Conservation (phyloP, 768 basidiomycete genomes). For the Amanita phalloides region DNA sequence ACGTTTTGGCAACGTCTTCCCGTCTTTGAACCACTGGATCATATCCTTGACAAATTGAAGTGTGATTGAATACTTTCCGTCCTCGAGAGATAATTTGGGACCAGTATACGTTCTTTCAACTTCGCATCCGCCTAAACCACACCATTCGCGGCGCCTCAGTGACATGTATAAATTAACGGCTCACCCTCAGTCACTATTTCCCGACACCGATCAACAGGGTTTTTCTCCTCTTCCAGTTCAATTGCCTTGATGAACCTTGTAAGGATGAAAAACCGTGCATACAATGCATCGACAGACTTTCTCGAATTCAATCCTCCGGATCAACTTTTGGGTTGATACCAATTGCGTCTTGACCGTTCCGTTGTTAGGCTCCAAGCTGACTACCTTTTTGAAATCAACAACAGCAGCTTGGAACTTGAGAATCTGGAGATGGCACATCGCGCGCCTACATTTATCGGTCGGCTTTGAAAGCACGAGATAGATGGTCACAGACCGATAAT, state of each 20-base stretch:
- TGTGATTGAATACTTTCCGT: constrained; percentile 66
- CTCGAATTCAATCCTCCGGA: constrained; percentile 85
- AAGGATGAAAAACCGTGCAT: neutral
- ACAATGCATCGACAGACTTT: constrained; percentile 40
- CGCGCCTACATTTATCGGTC: constrained; percentile 43
- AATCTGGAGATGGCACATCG: constrained; percentile 83
- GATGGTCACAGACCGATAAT: constrained; percentile 50
- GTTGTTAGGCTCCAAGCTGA: constrained; percentile 81
- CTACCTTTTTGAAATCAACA: constrained; percentile 76
- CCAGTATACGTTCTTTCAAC: constrained; percentile 67
- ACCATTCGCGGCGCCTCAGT: neutral
- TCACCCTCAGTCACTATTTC: constrained; percentile 74
- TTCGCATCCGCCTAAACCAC: constrained; percentile 57
- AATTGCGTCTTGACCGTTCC: constrained; percentile 71
- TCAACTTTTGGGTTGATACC: constrained; percentile 81
- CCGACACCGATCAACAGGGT: constrained; percentile 59
- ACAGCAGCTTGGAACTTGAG: constrained; percentile 82
- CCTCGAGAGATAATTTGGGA: constrained; percentile 52
- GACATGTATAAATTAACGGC: constrained; percentile 6
- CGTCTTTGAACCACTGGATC: constrained; percentile 89
- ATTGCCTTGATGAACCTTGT: constrained; percentile 52
- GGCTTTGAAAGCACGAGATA: neutral
- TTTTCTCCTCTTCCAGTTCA: constrained; percentile 83
- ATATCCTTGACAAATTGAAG: constrained; percentile 72
- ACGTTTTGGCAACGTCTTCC: constrained; percentile 83